Conservation (phyloP, 2,329 filamentous ascomycete species). For the Geosmithia putterillii region DNA sequence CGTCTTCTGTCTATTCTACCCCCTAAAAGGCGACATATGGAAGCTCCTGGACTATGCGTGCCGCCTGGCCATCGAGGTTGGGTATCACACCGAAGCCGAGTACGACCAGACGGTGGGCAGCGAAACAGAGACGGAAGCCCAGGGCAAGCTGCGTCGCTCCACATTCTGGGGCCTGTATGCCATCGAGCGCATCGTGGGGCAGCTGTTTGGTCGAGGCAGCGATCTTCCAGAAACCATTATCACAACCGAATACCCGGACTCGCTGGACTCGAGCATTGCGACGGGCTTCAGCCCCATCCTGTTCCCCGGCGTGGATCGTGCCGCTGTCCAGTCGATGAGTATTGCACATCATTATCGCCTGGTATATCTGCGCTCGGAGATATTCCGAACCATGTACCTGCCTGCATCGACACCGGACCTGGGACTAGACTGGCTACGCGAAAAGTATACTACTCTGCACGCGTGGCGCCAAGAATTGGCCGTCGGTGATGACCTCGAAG, state of each 20-base stretch:
- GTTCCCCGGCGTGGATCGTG: neutral
- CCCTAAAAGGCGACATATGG: neutral
- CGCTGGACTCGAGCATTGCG: neutral
- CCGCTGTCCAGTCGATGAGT: neutral
- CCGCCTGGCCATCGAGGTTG: neutral
- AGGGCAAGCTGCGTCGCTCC: neutral
- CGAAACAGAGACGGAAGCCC: neutral
- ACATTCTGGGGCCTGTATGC: neutral
- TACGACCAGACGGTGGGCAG: neutral
- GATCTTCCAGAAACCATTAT: neutral
- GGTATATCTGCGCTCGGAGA: conserved; percentile 4
- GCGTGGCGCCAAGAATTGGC: neutral
- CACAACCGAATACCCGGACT: neutral
- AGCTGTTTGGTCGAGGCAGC: neutral
- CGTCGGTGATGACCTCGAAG: neutral
- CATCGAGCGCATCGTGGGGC: neutral
- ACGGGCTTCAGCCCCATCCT: no score
- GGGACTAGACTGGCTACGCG: neutral
- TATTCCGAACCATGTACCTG: neutral
- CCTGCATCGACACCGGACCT: neutral
- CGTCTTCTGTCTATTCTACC: neutral
- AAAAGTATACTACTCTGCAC: neutral
- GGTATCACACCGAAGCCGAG: neutral
- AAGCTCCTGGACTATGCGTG: neutral
- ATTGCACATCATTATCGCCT: conserved; percentile 3